These are phyloP conservation scores for Panus rudis DNA, from an alignment of 768 basidiomycete species.

Conservation along the genomic window DNA sequence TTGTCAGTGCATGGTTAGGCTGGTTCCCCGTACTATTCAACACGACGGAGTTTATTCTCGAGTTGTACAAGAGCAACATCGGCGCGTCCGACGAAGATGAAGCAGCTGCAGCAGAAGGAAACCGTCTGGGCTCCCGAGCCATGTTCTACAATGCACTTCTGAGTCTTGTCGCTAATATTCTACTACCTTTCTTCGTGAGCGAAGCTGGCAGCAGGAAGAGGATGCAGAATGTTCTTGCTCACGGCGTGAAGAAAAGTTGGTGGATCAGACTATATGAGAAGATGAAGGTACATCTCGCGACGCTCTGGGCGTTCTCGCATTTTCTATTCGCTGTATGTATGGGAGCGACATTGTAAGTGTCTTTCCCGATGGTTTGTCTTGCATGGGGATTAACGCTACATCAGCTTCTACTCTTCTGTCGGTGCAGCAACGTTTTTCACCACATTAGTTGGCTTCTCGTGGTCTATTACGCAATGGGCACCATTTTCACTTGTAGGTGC, in stretches of 20 bases:
- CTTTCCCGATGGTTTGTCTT: not conserved
- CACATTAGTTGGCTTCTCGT: conserved; percentile 79
- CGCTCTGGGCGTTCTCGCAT: conserved; percentile 76
- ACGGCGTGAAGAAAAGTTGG: conserved; percentile 2
- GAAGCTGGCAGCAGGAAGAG: conserved; percentile 15
- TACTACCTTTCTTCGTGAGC: conserved; percentile 59
- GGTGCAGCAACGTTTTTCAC: conserved; percentile 69
- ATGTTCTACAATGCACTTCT: conserved; percentile 73
- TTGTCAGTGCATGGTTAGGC: conserved; percentile 64
- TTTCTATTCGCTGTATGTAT: conserved; percentile 69
- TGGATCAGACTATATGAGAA: conserved; percentile 25
- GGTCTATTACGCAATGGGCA: conserved; percentile 90
- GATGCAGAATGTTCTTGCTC: conserved; percentile 11
- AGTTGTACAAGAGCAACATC: conserved; percentile 61
- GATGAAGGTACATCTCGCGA: conserved; percentile 54
- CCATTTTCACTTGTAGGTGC: conserved; percentile 77
- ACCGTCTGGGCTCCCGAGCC: conserved; percentile 77
- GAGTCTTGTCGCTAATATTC: conserved; percentile 57
- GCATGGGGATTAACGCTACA: not conserved
- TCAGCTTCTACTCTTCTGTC: conserved; percentile 67
- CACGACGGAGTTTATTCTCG: conserved; percentile 81
- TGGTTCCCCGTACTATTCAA: conserved; percentile 95
- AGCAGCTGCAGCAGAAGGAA: conserved; percentile 34
- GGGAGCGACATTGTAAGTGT: conserved; percentile 74
- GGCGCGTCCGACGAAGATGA: conserved; percentile 42